Evolutionary conservation across 768 basidiomycete species (phyloP), one percentile per base, ranked within the genome.

Genomic region (Boletus fagicola): DNA sequence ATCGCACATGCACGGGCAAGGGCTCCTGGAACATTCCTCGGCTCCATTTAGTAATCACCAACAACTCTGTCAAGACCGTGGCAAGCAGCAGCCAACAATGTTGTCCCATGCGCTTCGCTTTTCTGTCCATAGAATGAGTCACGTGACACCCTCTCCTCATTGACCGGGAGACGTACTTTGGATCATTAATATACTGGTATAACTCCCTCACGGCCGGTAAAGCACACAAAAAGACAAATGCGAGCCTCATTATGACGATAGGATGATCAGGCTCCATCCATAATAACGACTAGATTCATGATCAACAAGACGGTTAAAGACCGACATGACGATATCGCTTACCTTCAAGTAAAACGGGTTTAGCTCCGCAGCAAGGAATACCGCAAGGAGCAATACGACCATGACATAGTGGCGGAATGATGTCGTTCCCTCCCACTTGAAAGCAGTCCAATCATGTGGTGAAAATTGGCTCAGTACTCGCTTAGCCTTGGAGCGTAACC

Each of bases 251-350:
- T 57, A 92, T 88, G 49, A 94, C 79, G 61, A 94, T 84, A 12
- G 91, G 92, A 70, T 94, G 92, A 71, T 91, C 87, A 36, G 92
- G 92, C 67, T 93, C 90, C 86, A 94, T 88, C 91, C 92, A 93
- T 38, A 94, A 77, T 58, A 85, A 63, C 8, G 69, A 70, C 69
- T 70, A 42, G 48, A 8, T 84, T 78, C 57, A 45, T 53, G 51
- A 53, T 61, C 55, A 47, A 74, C 66, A 50, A 51, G 33, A 49
- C 57, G 44, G 54, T 24, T 77, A 65, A 55, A 54, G 45, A 42
- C 56, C 59, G 54, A 53, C 51, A 53, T 50, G 51, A 40, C 16
- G 24, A 33, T 20, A 24, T 53, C 60, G 64, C 73, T 57, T 64
- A 87, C 90, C 80, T 94, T 94, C 40, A 94, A 76, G 74, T 94